Evolutionary conservation across 139 green algal genomes (phyloP).

Genomic region (Coelastrella sp.): DNA sequence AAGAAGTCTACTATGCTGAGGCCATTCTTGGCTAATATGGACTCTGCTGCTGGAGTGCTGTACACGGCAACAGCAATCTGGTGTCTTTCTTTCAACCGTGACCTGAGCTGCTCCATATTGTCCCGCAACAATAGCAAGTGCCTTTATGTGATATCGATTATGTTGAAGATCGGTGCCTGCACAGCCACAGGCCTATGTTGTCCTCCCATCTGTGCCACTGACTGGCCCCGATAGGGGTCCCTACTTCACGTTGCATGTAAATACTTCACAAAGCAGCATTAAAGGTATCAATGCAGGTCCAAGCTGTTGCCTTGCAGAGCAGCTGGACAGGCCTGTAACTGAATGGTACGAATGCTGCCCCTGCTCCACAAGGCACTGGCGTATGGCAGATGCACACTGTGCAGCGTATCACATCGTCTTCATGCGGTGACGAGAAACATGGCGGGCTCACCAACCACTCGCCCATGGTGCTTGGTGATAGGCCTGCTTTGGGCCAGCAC

Average conservation of each 20-base stretch:
- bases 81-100: constrained; percentile 59
- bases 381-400: not conserved
- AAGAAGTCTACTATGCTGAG: constrained; percentile 82
- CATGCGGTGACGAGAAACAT: not conserved
- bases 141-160: not conserved
- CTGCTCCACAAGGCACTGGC: too few species aligned
- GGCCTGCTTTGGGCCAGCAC: constrained; percentile 4
- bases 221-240: not conserved
- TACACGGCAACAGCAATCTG: constrained; percentile 75
- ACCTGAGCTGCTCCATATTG: constrained; percentile 37
- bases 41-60: constrained; percentile 69
- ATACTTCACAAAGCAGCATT: too few species aligned
- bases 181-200: not conserved
- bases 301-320: too few species aligned
- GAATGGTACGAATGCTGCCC: too few species aligned
- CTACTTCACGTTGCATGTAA: too few species aligned
- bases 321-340: too few species aligned
- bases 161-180: not conserved
- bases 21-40: constrained; percentile 63
- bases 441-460: constrained; percentile 1
- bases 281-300: too few species aligned
- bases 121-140: not conserved
- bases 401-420: not conserved
- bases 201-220: not conserved
- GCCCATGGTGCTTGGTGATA: not conserved